Base-by-base conservation (phyloP, 345 rosid genomes). In the Citrus inodora region DNA sequence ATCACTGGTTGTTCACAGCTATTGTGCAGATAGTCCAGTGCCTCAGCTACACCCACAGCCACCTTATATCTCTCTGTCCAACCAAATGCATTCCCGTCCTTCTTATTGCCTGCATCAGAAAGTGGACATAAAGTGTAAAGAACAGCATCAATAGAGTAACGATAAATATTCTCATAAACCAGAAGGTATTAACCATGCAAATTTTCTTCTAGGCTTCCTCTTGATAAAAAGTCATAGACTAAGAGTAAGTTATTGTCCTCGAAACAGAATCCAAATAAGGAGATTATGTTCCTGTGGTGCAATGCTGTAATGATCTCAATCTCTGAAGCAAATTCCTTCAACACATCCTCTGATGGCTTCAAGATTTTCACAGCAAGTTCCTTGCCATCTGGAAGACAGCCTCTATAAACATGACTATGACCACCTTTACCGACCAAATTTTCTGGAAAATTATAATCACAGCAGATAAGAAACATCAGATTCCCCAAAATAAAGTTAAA, bases 171-270 rank as follows among this genome's bases (percentile, higher is more conserved):
- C 33, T 38, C 9, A 37, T 7, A 37, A 35, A 22, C 10, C 55
- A 64, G 67, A 30, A 70, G 62, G 40, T 73, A 69, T 9, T 67
- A 81, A 95, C 99, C 95, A 78, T 97, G 92, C 78, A 97, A 92
- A 75, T 92, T 94, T 77, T 94, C 98, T 81, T 97, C 99, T 42
- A 97, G 92, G 84, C 98, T 94, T 86, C 99, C 98, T 82, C 98
- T 90, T n/a, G 92, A 86, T 77, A 94, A 68, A 82, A 89, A 93
- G 74, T 94, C 94, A 46, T 97, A 94, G 74, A 92, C 91, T 87
- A 97, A 81, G 77, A 91, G 86, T 72, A 97, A 81, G 55, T 90
- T 88, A 82, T 86, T 85, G 79, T 83, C 80, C 84, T 92, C 98
- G 46, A 82, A 90, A 84, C 98, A 94, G 81, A 91, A 93, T 17